Base-by-base conservation (phyloP, 2,329 filamentous ascomycete species). In the Penicillium freii region DNA sequence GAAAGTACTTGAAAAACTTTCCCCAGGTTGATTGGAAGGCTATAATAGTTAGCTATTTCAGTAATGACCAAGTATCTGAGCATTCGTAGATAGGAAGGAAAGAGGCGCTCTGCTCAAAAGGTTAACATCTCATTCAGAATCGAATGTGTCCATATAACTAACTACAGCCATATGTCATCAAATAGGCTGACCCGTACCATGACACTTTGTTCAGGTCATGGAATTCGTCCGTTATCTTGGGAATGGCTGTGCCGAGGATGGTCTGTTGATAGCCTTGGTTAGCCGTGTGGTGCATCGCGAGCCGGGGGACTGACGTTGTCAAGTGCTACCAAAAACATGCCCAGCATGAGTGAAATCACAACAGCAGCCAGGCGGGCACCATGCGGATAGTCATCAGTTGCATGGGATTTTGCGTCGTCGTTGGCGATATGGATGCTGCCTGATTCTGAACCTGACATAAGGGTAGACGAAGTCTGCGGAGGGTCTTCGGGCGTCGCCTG, bases 161-260 rank as follows among this genome's bases (percentile, higher is more conserved):
- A 48, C 46, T 33, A 48, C 46, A 25, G 31, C 46, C 46, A 38
- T n/a, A 48, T 27, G 72, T 73, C 47, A 77, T 56, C 58, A 77
- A 73, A 54, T 69, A 75, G 1, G 69, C 73, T 10, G 68, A 69
- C 2, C 70, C 72, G 54, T 76, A 76, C 73, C 73, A 76, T 1
- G 66, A 69, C 9, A 74, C 66, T 36, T 72, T 57, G 23, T 69
- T 62, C 3, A 75, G 59, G 13, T 55, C 59, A 47, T 66, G 59
- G 47, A 71, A 71, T 36, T 70, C 52, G 34, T 69, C 64, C 4
- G 67, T 71, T 57, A 71, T 71, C 13, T 48, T 45, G 7, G 68
- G 68, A 19, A 71, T 69, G 4, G 71, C 56, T 8, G 46, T 48
- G 46, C 46, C 46, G 46, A 48, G 31, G 15, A 48, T 48, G 9